A percentile compares a stretch with the other conserved stretches of the same genome.
Evolutionary conservation across 352 stramenopile genomes (phyloP).

Genomic region (Phytophthora pini): DNA sequence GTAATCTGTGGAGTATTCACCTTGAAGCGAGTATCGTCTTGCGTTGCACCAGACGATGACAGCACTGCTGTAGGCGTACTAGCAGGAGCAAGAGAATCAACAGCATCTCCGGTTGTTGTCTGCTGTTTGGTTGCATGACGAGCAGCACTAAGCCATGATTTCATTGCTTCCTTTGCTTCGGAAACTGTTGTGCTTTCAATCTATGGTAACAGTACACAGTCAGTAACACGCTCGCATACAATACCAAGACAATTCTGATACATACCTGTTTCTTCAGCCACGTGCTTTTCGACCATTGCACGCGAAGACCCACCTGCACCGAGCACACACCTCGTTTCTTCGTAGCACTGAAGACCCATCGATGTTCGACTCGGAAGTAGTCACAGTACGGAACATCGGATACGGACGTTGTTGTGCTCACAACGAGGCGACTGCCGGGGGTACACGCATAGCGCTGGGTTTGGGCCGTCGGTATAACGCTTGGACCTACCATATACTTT

Average conservation of each 20-base stretch:
- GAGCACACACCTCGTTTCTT: conserved; percentile 45
- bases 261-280: conserved; percentile 89
- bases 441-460: conserved; percentile 73
- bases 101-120: not conserved
- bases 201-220: conserved; percentile 29
- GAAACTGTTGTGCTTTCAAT: conserved; percentile 84
- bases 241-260: not conserved
- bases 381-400: conserved; percentile 86
- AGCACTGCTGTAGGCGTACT: conserved; percentile 1
- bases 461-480: conserved; percentile 76
- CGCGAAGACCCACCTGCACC: conserved; percentile 68
- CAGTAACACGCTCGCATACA: not conserved
- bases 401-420: conserved; percentile 77
- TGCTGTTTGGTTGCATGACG: conserved; percentile 29
- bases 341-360: conserved; percentile 83
- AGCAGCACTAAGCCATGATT: conserved; percentile 60
- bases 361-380: conserved; percentile 88
- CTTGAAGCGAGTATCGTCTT: conserved; percentile 11
- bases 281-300: conserved; percentile 85
- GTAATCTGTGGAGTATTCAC: not conserved
- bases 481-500: conserved; percentile 89
- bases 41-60: not conserved
- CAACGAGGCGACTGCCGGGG: conserved; percentile 50
- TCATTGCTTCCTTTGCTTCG: conserved; percentile 67
- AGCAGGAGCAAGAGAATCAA: not conserved